Base-by-base conservation (phyloP, 495 filamentous ascomycete genomes). In the Neurospora sp. region DNA sequence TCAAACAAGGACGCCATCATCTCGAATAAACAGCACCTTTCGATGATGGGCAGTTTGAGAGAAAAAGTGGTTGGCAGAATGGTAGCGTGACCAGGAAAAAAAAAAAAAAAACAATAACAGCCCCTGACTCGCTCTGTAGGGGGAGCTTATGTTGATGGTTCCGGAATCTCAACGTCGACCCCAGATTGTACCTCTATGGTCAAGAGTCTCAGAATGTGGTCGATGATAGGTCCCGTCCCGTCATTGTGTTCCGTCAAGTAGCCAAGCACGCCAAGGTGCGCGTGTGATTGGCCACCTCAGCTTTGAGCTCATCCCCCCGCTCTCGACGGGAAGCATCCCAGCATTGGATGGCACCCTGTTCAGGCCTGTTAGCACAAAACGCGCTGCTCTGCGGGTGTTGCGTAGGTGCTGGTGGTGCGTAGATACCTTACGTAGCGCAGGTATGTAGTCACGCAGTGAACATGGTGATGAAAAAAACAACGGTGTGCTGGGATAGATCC, bases 241-340 rank as follows among this genome's bases (percentile, higher is more conserved):
- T 61, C 53, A 35, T 61, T 18, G 53, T 61, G 53, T 61, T 14
- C 27, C 53, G 27, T 61, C 14, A 35, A 61, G 53, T 12, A 31
- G 12, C 53, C 53, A 35, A 61, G 53, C 18, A 12, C 12, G 71
- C 59, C 38, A 14, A 39, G 68, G 5, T 31, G 61, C 12, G 71
- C 18, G 40, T 71, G 14, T 70, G 65, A 72, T 72, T 72, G 71
- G 71, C n/a, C 71, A 31, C 27, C 27, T 31, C 27, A 69, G 42
- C 46, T 37, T 35, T 53, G 71, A 46, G 46, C 72, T 59, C 16
- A 31, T 71, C n/a, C 37, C 69, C 69, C 72, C 70, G 48, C 69
- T 74, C 69, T 27, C n/a, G 31, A 37, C 35, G 35, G 35, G 35
- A 46, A 35, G 44, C 53, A 37, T 39, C 70, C 48, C 69, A 71